Base-by-base conservation (phyloP, 495 filamentous ascomycete genomes). In the Hypoxylon perforatum region DNA sequence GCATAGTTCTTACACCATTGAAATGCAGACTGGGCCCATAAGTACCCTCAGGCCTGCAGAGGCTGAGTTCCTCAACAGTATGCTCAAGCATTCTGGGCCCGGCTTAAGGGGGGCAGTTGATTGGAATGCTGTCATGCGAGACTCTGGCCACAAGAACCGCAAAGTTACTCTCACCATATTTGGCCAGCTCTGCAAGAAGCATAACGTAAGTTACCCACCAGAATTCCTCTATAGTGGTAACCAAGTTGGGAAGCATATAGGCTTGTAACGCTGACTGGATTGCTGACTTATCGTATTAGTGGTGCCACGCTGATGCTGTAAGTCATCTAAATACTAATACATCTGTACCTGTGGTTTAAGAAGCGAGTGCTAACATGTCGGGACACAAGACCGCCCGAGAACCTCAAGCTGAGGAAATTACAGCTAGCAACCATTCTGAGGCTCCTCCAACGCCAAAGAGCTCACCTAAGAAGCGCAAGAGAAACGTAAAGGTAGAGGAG, bases 281-380 rank as follows among this genome's bases (percentile, higher is more conserved):
- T 4, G 23, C 47, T 50, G 35, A 50, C 28, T 28, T 11, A 7
- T 18, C 17, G n/a, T 50, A 25, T 19, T 50, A 50, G 47, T 50
- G 25, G 23, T 35, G 17, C 14, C 25, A 35, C 17, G n/a, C 14
- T 1, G 11, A 7, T 18, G 11, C 1, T 44, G 41, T 19, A 44
- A 10, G 17, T 44, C 4, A 33, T 33, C 30, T 33, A 33, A 33
- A 1, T 33, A 10, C 30, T 33, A 33, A 3, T 9, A 33, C 11
- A 10, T 10, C 7, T 10, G 7, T 33, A 33, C 7, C 30, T 33
- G 8, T 33, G 8, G 11, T 10, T 1, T 9, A 10, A 9, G 30
- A 33, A 3, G 30, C 11, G 30, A 9, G 30, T 28, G 8, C 30
- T 33, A 33, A 33, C 7, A 33, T 1, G 30, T 9, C 8, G 30